Evolutionary conservation across 352 stramenopile species (phyloP), one percentile per base, ranked within the genome.

Genomic region (Phytopythium chamaehyphon): DNA sequence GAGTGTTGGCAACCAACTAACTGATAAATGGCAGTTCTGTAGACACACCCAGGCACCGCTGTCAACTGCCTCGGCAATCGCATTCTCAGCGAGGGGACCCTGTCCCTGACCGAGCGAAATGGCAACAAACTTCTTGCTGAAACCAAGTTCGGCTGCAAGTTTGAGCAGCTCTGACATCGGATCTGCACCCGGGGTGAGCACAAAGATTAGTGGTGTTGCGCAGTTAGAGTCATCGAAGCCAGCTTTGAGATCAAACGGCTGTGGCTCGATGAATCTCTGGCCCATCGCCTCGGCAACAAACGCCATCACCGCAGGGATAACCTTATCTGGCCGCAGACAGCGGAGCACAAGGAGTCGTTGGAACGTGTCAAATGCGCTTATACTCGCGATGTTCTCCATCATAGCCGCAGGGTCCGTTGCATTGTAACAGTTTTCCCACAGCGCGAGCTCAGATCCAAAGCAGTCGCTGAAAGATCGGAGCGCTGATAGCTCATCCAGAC

Each of bases 101-200:
- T 98, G 95, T 1, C 93, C 95, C 60, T 98, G 95, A 15, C 95
- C 95, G 8, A 98, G 68, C 18, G 89, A 98, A 46, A 98, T 97
- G 1, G 87, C 87, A 10, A 97, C 74, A 33, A 98, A 86, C 46
- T 97, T 96, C 54, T 97, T 96, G 43, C 69, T 86, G 51, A 98
- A 97, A 8, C 89, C 84, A 19, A 96, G 51, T 52, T 97, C 89
- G 3, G 86, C 81, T 0, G 95, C 95, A 3, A 98, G 64, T 56
- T 97, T 95, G 7, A 98, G 68, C 14, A 98, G 61, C 63, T 98
- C 93, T 0, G 80, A 89, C 90, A 98, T 98, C 3, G 95, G 94
- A 51, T 98, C 95, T 6, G 95, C 90, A 23, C 95, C 95, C 2
- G 93, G 91, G 7, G 93, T 97, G 16, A 98, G 72, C 40, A 98